Evolutionary conservation across 257 asterid species (phyloP).

Genomic region (Coffea canephora): DNA sequence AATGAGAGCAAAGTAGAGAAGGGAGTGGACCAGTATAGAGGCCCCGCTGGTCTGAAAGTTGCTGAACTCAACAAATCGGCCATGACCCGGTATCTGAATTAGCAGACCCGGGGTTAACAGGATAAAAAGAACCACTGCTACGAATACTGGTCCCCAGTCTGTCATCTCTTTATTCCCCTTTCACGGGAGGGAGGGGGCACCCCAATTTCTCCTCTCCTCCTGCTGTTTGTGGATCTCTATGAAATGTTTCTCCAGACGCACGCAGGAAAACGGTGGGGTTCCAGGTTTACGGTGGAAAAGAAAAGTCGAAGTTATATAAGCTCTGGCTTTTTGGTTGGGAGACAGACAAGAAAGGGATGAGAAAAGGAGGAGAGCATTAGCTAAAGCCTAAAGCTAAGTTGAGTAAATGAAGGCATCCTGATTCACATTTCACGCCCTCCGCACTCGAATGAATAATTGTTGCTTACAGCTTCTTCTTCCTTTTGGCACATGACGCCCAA

Average conservation of each 20-base stretch:
- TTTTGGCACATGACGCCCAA: not conserved
- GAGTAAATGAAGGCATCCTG: constrained; percentile 25
- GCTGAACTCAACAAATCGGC: constrained; percentile 71
- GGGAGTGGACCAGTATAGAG: constrained; percentile 71
- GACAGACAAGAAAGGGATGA: not conserved
- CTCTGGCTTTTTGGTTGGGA: not conserved
- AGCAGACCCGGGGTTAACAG: constrained; percentile 82
- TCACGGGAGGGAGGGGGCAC: not conserved
- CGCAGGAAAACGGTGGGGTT: not conserved
- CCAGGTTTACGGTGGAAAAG: not conserved
- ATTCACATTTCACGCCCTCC: not conserved
- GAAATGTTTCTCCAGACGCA: not conserved
- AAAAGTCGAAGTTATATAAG: not conserved
- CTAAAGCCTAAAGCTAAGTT: not conserved
- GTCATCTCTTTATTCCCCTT: constrained; percentile 38
- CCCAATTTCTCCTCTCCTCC: not conserved
- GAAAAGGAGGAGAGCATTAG: not conserved
- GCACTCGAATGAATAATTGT: not conserved
- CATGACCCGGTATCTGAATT: constrained; percentile 77
- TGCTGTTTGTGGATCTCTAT: not conserved
- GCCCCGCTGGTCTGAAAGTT: constrained; percentile 77
- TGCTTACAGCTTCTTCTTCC: not conserved
- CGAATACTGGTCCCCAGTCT: constrained; percentile 94
- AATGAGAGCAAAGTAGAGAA: constrained; percentile 70
- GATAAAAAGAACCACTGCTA: constrained; percentile 79